Evolutionary conservation across 2,329 filamentous ascomycete genomes (phyloP).

Genomic region (Xenoacremonium recifei): DNA sequence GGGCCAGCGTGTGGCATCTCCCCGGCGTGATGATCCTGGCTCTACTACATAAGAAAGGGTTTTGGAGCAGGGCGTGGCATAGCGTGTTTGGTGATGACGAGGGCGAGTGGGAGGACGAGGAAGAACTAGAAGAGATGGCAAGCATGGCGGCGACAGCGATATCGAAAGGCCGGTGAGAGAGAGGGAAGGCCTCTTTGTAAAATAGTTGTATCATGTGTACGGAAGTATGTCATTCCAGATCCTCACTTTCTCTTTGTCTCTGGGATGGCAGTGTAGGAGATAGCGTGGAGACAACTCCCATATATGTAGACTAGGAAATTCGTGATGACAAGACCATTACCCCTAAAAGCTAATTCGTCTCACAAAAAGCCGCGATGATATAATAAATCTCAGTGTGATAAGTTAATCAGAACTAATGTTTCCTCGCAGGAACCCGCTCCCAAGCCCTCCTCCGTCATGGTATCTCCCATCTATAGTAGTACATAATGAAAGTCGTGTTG

Average conservation of each 20-base stretch:
- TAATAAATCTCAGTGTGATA: too few relatives aligned
- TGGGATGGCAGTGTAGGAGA: too few relatives aligned
- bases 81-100: constrained; percentile 62
- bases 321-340: too few relatives aligned
- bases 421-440: background rate
- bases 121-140: constrained; percentile 46
- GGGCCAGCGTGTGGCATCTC: constrained; percentile 97
- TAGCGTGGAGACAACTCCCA: too few relatives aligned
- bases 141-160: constrained; percentile 32
- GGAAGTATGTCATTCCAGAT: too few relatives aligned
- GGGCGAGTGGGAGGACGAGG: constrained; percentile 53
- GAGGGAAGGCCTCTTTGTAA: constrained; percentile 21
- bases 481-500: constrained; percentile 18
- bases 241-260: too few relatives aligned
- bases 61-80: constrained; percentile 81
- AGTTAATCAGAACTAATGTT: too few relatives aligned
- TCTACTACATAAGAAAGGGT: constrained; percentile 88
- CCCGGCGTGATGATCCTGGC: constrained; percentile 87
- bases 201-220: constrained; percentile 25
- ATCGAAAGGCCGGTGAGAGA: constrained; percentile 11
- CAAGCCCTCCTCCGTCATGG: constrained; percentile 10
- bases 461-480: constrained; percentile 30
- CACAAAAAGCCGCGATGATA: too few relatives aligned
- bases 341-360: too few relatives aligned
- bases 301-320: too few relatives aligned